Base-by-base conservation (phyloP, 2,329 filamentous ascomycete species). In the Aspergillus brunneoviolaceus region DNA sequence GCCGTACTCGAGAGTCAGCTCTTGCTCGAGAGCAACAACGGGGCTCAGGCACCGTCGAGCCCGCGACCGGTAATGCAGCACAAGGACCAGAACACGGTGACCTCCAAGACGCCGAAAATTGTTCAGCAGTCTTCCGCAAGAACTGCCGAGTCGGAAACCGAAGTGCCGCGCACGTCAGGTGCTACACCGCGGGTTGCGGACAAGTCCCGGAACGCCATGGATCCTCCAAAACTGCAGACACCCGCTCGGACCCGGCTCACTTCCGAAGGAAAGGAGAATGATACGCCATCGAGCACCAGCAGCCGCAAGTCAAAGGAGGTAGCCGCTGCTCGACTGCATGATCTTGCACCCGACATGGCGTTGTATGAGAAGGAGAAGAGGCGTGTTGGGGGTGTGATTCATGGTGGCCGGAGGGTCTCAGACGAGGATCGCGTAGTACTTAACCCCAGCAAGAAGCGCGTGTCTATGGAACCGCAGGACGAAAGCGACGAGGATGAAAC, bases 331-430 rank as follows among this genome's bases (percentile, higher is more conserved):
- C 87, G 86, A 64, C 79, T 98, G 7, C 91, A 95, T 57, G 84
- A 86, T 39, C 81, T 94, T 59, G 92, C 91, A 0, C 85, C 89
- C 0, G 95, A 99, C 71, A 92, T 98, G 70, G 89, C 89, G 2
- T 80, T 96, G 33, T 99, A 95, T 70, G 90, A 98, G 71, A 96
- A 95, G 72, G 95, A 99, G 77, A 92, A 86, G 80, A 97, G 96
- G 79, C 87, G 95, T 21, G 85, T 84, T 50, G 87, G 87, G 14
- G 87, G 87, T 47, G 84, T 89, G 3, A 78, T 85, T 11, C 84
- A 88, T 65, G 86, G 86, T 29, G 82, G 84, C 14, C 73, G 81
- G 65, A 76, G 79, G 27, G 79, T 76, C 65, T 80, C 69, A 21
- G 78, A 76, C 54, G 75, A 77, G 42, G 76, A 78, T 51, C 69